These are phyloP conservation scores for Thinopyrum elongatum DNA, from an alignment of 176 grass and related monocot genomes.

Conservation along the genomic window DNA sequence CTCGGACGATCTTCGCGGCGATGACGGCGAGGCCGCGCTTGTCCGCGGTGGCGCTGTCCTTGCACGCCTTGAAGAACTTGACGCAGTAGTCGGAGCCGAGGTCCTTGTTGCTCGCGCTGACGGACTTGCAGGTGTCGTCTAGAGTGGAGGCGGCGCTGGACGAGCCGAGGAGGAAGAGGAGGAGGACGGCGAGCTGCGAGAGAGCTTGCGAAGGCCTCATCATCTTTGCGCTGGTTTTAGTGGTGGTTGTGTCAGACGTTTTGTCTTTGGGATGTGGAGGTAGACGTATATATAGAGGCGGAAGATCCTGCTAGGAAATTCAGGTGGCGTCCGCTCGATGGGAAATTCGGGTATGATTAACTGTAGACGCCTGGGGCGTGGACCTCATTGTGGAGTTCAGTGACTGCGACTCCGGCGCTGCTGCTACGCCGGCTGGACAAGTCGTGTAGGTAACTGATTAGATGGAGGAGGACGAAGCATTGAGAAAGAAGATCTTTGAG, in stretches of 20 bases:
- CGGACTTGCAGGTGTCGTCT: conserved; percentile 56
- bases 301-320: too few relatives aligned
- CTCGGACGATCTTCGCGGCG: conserved; percentile 19
- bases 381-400: background rate
- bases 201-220: conserved; percentile 20
- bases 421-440: background rate
- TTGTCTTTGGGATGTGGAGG: background rate
- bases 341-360: background rate
- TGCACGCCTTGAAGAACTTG: conserved; percentile 44
- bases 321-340: background rate
- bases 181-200: background rate
- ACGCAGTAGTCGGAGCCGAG: conserved; percentile 51
- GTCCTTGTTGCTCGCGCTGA: background rate
- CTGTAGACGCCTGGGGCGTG: background rate
- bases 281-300: background rate
- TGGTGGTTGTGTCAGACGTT: background rate
- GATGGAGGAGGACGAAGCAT: too few relatives aligned
- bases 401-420: background rate
- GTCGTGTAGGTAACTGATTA: background rate
- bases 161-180: conserved; percentile 11
- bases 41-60: conserved; percentile 27
- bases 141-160: conserved; percentile 15
- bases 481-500: too few relatives aligned
- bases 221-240: background rate
- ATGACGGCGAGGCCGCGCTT: conserved; percentile 44